phyloP scores from a whole-genome alignment of 225 moss, liverwort and hornwort genomes.

The Thuidium tamariscinum region DNA sequence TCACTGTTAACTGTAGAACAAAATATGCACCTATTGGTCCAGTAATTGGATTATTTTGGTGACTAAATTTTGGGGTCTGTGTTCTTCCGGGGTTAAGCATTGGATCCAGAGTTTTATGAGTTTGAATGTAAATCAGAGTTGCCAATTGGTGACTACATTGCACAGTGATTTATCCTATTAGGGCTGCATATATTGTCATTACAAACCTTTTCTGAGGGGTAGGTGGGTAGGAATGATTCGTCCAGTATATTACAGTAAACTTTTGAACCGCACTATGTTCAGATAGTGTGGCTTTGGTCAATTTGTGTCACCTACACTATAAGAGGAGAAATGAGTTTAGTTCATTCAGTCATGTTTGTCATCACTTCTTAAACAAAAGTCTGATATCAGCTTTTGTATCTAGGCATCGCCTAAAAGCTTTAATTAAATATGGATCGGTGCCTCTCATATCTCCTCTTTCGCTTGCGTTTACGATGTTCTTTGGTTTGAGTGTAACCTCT shows the following conservation, averaged over 20 bases:
- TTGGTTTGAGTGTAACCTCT: not conserved
- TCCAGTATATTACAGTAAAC: not conserved
- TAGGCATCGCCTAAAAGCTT: not conserved
- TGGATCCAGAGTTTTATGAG: not conserved
- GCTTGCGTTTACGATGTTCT: not conserved
- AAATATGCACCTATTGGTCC: not conserved
- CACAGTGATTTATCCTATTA: not conserved
- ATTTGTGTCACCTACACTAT: not conserved
- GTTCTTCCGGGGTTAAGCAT: not conserved
- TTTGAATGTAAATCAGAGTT: not conserved
- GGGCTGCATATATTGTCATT: not conserved
- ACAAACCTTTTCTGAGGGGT: not conserved
- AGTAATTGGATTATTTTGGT: not conserved
- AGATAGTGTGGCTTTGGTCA: not conserved
- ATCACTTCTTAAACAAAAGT: not conserved
- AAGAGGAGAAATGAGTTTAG: not conserved
- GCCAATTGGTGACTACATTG: not conserved
- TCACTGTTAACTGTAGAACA: not conserved
- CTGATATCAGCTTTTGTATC: not conserved
- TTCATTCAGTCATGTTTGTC: not conserved
- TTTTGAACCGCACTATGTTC: not conserved
- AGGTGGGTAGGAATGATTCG: not conserved
- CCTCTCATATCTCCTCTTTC: not conserved
- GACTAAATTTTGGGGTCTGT: not conserved
- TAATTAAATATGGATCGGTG: not conserved